phyloP scores from a whole-genome alignment of 192 early-diverging fungal genomes.

The Backusella westeae region DNA sequence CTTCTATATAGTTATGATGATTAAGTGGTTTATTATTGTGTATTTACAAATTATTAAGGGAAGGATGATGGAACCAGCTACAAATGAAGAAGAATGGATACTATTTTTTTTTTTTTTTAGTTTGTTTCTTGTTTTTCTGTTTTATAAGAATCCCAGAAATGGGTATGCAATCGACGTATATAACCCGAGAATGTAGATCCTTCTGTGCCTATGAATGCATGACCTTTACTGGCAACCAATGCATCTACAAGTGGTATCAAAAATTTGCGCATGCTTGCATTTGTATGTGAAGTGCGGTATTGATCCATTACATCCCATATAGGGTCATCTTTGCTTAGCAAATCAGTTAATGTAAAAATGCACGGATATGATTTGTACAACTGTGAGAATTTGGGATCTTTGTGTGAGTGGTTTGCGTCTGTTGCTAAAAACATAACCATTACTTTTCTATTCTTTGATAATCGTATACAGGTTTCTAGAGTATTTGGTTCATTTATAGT shows the following conservation, averaged over 20 bases:
- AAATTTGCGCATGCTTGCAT: constrained; percentile 23
- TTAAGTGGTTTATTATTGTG: background rate
- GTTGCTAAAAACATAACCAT: constrained; percentile 52
- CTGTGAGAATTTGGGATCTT: constrained; percentile 35
- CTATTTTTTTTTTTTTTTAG: background rate
- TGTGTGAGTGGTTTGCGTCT: constrained; percentile 39
- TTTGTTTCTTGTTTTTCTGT: background rate
- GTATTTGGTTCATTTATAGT: background rate
- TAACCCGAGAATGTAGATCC: constrained; percentile 33
- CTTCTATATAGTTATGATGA: background rate
- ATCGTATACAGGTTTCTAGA: background rate
- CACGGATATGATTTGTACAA: constrained; percentile 44
- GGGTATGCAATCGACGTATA: constrained; percentile 28
- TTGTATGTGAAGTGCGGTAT: constrained; percentile 12
- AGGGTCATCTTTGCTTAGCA: constrained; percentile 16
- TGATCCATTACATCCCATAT: constrained; percentile 19
- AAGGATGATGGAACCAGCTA: background rate
- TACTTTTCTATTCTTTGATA: constrained; percentile 5
- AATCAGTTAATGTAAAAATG: constrained; percentile 45
- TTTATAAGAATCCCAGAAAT: constrained; percentile 23
- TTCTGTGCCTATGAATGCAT: constrained; percentile 31
- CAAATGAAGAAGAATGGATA: background rate
- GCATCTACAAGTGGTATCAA: constrained; percentile 34
- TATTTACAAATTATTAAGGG: background rate
- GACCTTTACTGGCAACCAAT: constrained; percentile 28